Evolutionary conservation across 805 yeast genomes (phyloP), one percentile per base, ranked within the genome.

Genomic region (Candida piceae): DNA sequence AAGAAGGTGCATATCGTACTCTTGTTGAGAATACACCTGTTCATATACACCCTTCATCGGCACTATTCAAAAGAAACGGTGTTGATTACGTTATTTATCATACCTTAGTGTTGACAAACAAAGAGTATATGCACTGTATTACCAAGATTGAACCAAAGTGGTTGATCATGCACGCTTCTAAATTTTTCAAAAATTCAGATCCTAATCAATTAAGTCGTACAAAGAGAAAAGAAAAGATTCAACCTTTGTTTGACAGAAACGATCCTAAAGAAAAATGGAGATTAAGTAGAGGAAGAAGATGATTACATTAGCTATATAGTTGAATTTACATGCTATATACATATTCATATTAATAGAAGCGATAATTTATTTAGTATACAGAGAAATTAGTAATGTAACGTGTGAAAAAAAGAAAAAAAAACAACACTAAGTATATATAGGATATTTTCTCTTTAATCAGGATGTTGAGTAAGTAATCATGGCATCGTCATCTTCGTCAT

Each of bases 91-190:
- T 88, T 31, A 58, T 90, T 7, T 89, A 86, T 52, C 88, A 88
- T 52, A 84, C 88, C 22, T 68, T 88, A 36, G 74, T 88, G 21
- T 68, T 87, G 46, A 90, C 98, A 0, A 74, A 84, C 12, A 79
- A 80, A 53, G 97, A 90, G 67, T 93, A 84, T 53, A 87, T 90
- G 96, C 84, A 93, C 38, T 87, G 87, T 49, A 80, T 83, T 20
- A 83, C 89, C 13, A 72, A 74, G n/a, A 76, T 93, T 24, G 88
- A 87, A 35, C 84, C 95, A 0, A 70, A 69, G 44, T 85, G 96
- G 96, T 64, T 90, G 22, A 62, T 76, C 32, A 74, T 81, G 58
- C 60, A 60, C 32, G 87, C 89, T 7, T 86, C 89, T 4, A 77
- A 74, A 30, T 87, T 80, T 58, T 90, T 82, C 69, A 76, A 76